phyloP scores from a whole-genome alignment of 75 land plant species.

The Adiantum capillusveneris region DNA sequence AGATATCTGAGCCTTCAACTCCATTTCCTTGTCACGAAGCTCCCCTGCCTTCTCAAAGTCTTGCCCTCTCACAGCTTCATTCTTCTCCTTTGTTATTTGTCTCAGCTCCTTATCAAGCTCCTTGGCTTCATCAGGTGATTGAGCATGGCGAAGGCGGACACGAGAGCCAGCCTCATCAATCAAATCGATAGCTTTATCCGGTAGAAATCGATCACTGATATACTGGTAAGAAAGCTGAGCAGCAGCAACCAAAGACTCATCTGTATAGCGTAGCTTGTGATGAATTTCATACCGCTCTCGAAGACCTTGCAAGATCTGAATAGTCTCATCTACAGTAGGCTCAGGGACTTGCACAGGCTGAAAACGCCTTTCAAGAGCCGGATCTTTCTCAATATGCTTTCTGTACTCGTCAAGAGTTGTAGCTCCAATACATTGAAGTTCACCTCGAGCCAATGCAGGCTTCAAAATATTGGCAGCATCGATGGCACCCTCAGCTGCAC shows the following conservation, averaged over 20 bases:
- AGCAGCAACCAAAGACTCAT: slow-evolving; percentile 44
- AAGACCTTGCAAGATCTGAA: slow-evolving; percentile 38
- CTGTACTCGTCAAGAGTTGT: slow-evolving; percentile 50
- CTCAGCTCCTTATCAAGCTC: slow-evolving; percentile 42
- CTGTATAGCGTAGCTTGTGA: slow-evolving; percentile 50
- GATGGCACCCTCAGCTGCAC: slow-evolving; percentile 66
- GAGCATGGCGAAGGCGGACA: slow-evolving; percentile 48
- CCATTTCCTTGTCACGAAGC: slow-evolving; percentile 42
- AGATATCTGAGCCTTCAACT: slow-evolving; percentile 37
- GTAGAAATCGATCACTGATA: slow-evolving; percentile 63
- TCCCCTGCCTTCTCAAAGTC: slow-evolving; percentile 51
- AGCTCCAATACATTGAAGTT: slow-evolving; percentile 56
- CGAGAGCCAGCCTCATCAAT: slow-evolving; percentile 71
- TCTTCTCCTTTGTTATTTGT: slow-evolving; percentile 45
- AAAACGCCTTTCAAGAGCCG: slow-evolving; percentile 38
- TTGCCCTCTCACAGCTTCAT: slow-evolving; percentile 47
- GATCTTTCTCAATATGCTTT: slow-evolving; percentile 50
- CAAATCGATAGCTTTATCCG: slow-evolving; percentile 61
- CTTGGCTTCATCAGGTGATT: slow-evolving; percentile 43
- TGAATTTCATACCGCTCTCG: slow-evolving; percentile 49
- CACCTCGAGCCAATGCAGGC: slow-evolving; percentile 54
- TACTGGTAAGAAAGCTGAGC: slow-evolving; percentile 49
- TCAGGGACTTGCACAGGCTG: slow-evolving; percentile 45
- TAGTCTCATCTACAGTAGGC: slow-evolving; percentile 49
- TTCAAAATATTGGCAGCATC: slow-evolving; percentile 65